These are phyloP conservation scores for Acanthamoeba divionensis DNA, from an alignment of 208 protist genomes.

Conservation along the genomic window DNA sequence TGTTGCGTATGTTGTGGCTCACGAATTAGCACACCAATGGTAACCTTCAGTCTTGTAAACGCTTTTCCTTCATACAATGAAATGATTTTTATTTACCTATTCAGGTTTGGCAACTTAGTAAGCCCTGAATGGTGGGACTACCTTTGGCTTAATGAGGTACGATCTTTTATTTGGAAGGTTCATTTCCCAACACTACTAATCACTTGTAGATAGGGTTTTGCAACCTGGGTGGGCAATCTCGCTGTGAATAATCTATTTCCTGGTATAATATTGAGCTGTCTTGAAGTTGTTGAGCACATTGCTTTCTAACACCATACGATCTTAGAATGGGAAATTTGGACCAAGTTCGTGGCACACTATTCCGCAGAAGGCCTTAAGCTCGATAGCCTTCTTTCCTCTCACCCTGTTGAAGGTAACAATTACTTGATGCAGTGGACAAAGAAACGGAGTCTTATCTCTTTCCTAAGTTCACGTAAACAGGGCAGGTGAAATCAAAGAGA, in stretches of 20 bases:
- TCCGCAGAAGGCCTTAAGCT: constrained; percentile 82
- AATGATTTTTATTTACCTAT: neutral
- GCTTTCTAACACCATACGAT: neutral
- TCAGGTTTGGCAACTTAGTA: constrained; percentile 93
- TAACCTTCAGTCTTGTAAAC: neutral
- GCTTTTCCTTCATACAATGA: neutral
- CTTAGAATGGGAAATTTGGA: constrained; percentile 70
- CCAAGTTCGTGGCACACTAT: constrained; percentile 79
- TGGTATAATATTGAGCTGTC: neutral
- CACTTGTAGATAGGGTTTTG: constrained; percentile 78
- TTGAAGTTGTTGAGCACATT: neutral
- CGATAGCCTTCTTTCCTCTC: constrained; percentile 90
- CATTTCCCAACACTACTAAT: neutral
- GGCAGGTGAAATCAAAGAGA: constrained; percentile 91
- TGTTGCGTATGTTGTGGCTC: constrained; percentile 49
- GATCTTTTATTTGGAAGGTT: neutral
- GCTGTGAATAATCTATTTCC: constrained; percentile 60
- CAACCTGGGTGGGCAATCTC: constrained; percentile 62
- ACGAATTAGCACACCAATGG: constrained; percentile 92
- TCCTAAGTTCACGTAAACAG: constrained; percentile 78
- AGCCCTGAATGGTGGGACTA: constrained; percentile 96
- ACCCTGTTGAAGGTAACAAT: constrained; percentile 93
- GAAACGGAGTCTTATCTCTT: neutral
- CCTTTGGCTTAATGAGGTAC: constrained; percentile 82
- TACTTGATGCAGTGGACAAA: neutral